Evolutionary conservation across 1,284 basidiomycete species (phyloP), one percentile per base, ranked within the genome.

Genomic region (Ustilago curta): DNA sequence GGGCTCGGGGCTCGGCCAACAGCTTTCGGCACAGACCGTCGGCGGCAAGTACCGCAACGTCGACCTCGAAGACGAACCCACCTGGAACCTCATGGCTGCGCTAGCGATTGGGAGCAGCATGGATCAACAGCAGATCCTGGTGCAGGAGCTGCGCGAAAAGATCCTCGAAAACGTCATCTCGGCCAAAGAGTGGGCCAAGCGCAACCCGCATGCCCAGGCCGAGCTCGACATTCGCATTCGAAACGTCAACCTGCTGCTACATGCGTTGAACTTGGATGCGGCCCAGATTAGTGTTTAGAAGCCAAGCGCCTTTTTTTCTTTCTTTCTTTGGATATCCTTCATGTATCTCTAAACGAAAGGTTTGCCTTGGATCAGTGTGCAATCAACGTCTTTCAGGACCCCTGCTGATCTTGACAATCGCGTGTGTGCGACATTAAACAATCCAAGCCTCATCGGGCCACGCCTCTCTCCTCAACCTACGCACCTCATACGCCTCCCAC

Each of bases 51-150:
- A 70, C 45, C 39, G 83, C 81, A 65, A 86, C 78, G 67, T 89
- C 25, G 93, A 95, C 85, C 88, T 90, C 49, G 89, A 92, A 63
- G 96, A 98, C 86, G 93, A 92, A 87, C 93, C 91, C 19, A 92
- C 93, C 19, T 97, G 93, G 94, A 91, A 93, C 85, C 93, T 96
- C 87, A 89, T 95, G 56, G 93, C 93, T 11, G 90, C 93, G 3
- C 87, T 99, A 52, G 95, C 95, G 3, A 88, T 97, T 52, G 93
- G 94, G 74, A 91, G 93, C 12, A 88, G 90, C 55, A 91, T 94
- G 78, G 91, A 93, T 82, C 94, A 98, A 83, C 89, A 90, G 84
- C 91, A 93, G 73, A 87, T 91, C 54, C 89, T 99, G 43, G 95
- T 99, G 21, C 90, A 91, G 42, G 89, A 91, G 48, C 87, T 98